phyloP scores from a whole-genome alignment of 208 protist genomes.

The Phytomonas francai region DNA sequence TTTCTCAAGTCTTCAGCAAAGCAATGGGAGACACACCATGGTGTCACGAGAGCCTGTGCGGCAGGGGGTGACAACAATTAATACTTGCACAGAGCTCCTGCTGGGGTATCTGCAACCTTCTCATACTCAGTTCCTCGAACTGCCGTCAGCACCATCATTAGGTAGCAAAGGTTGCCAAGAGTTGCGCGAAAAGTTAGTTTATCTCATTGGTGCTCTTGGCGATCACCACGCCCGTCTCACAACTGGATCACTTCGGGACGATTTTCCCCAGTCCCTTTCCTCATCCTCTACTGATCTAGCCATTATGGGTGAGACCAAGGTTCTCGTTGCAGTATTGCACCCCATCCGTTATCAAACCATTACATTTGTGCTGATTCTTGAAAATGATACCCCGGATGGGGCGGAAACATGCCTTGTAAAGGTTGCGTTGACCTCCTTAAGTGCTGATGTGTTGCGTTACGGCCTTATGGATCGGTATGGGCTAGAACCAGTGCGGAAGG shows the following conservation, averaged over 20 bases:
- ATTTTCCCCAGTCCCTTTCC: constrained; percentile 27
- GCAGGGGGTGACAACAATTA: constrained; percentile 22
- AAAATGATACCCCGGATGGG: constrained; percentile 23
- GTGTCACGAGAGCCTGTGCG: constrained; percentile 10
- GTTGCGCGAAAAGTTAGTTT: constrained; percentile 31
- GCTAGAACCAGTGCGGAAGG: constrained; percentile 5
- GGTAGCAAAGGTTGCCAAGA: constrained; percentile 25
- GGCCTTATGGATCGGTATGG: constrained; percentile 42
- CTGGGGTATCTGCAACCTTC: constrained; percentile 32
- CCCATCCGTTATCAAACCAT: constrained; percentile 36
- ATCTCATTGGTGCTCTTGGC: constrained; percentile 38
- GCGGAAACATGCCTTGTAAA: constrained; percentile 16
- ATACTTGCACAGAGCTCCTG: constrained; percentile 39
- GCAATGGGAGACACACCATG: constrained; percentile 6
- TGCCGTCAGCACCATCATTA: constrained; percentile 35
- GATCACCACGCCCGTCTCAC: constrained; percentile 36
- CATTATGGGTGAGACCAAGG: constrained; percentile 14
- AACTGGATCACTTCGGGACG: constrained; percentile 15
- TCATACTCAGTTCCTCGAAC: constrained; percentile 35
- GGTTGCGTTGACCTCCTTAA: constrained; percentile 38
- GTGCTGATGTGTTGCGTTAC: constrained; percentile 43
- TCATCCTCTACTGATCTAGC: constrained; percentile 8
- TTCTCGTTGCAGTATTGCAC: constrained; percentile 30
- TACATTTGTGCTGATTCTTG: constrained; percentile 32
- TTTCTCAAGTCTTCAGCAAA: constrained; percentile 21